These are phyloP conservation scores for Cyathus striatus DNA, from an alignment of 768 basidiomycete genomes.

Conservation along the genomic window DNA sequence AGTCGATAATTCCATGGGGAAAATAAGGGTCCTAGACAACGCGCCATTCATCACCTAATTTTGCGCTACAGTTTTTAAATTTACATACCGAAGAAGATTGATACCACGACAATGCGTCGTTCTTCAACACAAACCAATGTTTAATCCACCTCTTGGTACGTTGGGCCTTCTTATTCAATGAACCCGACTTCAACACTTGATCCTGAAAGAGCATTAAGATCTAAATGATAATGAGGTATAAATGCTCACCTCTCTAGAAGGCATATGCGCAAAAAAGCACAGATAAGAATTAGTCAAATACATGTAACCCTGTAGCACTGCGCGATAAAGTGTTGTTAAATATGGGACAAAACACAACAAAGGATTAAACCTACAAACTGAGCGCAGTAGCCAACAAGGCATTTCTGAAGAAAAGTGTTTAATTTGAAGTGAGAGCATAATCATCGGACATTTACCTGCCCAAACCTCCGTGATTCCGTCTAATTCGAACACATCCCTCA, in stretches of 20 bases:
- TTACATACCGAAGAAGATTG: constrained; percentile 79
- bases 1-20: constrained; percentile 91
- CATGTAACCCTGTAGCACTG: constrained; percentile 96
- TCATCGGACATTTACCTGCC: constrained; percentile 71
- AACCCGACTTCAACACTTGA: constrained; percentile 89
- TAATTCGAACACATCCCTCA: constrained; percentile 85
- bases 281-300: constrained; percentile 91
- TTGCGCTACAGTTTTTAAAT: constrained; percentile 6
- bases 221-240: constrained; percentile 1
- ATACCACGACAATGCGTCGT: constrained; percentile 96
- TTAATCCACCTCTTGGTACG: constrained; percentile 90
- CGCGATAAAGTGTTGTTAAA: background rate
- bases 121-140: constrained; percentile 96
- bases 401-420: constrained; percentile 52
- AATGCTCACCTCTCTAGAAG: constrained; percentile 66
- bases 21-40: constrained; percentile 87
- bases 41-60: constrained; percentile 3
- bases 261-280: constrained; percentile 97
- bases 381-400: constrained; percentile 90
- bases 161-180: constrained; percentile 81
- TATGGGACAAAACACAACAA: background rate
- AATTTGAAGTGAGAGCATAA: constrained; percentile 2
- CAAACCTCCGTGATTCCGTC: constrained; percentile 80
- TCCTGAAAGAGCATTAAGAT: constrained; percentile 43
- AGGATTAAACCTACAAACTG: constrained; percentile 62